Base-by-base conservation (phyloP, 2,329 filamentous ascomycete species). In the Drechslerella dactyloides region DNA sequence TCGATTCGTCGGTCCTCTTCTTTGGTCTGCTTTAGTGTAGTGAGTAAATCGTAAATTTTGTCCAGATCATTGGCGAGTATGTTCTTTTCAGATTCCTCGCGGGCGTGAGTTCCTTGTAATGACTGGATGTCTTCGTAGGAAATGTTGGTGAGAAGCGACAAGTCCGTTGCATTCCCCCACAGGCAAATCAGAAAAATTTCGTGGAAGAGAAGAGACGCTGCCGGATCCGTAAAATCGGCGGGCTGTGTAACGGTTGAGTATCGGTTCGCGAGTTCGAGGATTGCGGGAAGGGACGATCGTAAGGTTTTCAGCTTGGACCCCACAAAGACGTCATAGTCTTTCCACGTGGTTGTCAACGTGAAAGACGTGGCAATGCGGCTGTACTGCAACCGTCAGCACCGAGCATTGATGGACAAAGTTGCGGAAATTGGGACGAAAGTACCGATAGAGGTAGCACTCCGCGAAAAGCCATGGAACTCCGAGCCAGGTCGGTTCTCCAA, bases 51-150 rank as follows among this genome's bases (percentile, higher is more conserved):
- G 79, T 94, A 96, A 0, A 90, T 90, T 8, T 83, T 81, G 10
- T 84, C 84, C 4, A 97, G 84, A 78, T 99, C 90, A 79, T 97
- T 97, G 77, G 90, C 86, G 6, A 99, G 80, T 68, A 99, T 96
- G 78, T 97, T 97, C 81, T 91, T 87, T 82, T 97, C 91, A 0
- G 91, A 89, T 0, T 85, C 86, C 79, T 96, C 96, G 74, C 93
- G 86, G 11, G 93, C 92, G 76, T 93, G 85, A 6, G 90, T 88
- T 15, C 93, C 93, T 82, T 99, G 94, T 8, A 97, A 84, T 80
- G 96, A 96, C 81, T 97, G 93, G 75, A 99, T 96, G 78, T 97
- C 94, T 77, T 97, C 93, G 79, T 96, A 96, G 1, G 90, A 91
- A 63, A 97, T 84, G 76, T 89, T 92, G 0, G 93, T 96, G 62